Conservation (phyloP, 164 flowering plant species). For the Aristolochia californica region DNA sequence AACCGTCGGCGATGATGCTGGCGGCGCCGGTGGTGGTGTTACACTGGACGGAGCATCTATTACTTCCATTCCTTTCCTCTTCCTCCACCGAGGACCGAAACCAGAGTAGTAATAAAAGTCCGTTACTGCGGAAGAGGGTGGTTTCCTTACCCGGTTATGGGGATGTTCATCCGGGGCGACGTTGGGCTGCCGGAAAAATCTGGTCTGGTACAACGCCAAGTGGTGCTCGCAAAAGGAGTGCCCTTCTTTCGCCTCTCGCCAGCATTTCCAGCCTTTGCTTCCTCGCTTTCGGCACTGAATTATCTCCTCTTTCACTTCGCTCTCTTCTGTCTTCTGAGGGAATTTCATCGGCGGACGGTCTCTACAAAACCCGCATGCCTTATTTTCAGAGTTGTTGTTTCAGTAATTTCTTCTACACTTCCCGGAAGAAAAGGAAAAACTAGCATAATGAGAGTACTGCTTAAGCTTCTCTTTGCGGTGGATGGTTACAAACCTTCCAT, state of each 20-base stretch:
- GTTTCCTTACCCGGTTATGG: neutral
- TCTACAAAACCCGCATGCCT: neutral
- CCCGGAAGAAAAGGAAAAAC: neutral
- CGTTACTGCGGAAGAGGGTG: slow-evolving; percentile 7
- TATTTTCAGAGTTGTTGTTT: neutral
- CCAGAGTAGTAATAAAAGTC: slow-evolving; percentile 50
- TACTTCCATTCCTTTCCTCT: slow-evolving; percentile 20
- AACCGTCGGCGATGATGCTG: neutral
- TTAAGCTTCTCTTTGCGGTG: too few species aligned
- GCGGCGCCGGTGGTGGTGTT: neutral
- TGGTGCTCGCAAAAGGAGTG: slow-evolving; percentile 31
- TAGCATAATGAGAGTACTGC: too few species aligned
- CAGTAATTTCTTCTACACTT: too few species aligned
- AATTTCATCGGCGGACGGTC: too few species aligned
- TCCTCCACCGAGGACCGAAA: slow-evolving; percentile 67
- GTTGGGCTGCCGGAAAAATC: neutral
- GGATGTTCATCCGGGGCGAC: neutral
- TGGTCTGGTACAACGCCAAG: slow-evolving; percentile 13
- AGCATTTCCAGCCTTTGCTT: slow-evolving; percentile 31
- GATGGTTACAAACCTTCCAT: too few species aligned
- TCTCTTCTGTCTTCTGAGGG: neutral
- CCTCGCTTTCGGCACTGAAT: neutral
- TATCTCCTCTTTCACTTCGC: neutral
- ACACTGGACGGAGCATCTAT: neutral
- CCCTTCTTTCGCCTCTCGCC: slow-evolving; percentile 22